These are phyloP conservation scores for Acanthamoeba triangularis DNA, from an alignment of 208 protist species.

Conservation along the genomic window DNA sequence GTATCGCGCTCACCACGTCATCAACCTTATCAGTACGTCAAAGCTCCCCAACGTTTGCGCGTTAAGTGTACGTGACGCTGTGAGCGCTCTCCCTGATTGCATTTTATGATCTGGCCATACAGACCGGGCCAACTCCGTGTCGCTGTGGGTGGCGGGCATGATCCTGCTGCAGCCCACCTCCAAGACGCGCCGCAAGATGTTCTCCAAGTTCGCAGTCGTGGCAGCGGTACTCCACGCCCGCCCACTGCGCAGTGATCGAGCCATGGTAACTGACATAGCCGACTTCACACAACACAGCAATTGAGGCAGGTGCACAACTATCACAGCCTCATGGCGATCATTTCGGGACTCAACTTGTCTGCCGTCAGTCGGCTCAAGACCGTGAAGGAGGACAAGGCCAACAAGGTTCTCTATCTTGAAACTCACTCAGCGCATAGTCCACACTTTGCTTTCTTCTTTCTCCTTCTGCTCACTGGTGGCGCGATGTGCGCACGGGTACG, in stretches of 20 bases:
- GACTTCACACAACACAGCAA: neutral
- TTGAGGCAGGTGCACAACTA: slow-evolving; percentile 79
- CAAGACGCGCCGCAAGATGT: slow-evolving; percentile 71
- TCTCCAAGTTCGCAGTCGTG: slow-evolving; percentile 80
- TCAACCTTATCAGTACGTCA: slow-evolving; percentile 3
- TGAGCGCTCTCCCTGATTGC: no score
- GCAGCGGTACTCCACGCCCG: slow-evolving; percentile 74
- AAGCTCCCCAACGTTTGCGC: no score
- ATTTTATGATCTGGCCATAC: neutral
- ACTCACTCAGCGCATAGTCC: no score
- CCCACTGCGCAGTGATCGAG: neutral
- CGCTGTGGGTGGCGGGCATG: slow-evolving; percentile 82
- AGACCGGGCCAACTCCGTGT: slow-evolving; percentile 87
- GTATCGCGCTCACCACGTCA: slow-evolving; percentile 6
- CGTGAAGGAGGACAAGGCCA: slow-evolving; percentile 38
- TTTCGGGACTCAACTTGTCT: slow-evolving; percentile 73
- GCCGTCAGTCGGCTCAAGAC: slow-evolving; percentile 74
- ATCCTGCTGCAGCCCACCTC: slow-evolving; percentile 80
- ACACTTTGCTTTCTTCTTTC: no score
- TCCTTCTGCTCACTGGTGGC: no score
- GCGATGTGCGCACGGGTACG: no score
- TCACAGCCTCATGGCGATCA: slow-evolving; percentile 79
- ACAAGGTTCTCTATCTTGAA: no score
- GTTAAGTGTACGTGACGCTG: no score
- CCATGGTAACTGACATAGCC: neutral